These are phyloP conservation scores for Oxytropis ochrocephala DNA, from an alignment of 306 rosid genomes.

Conservation along the genomic window DNA sequence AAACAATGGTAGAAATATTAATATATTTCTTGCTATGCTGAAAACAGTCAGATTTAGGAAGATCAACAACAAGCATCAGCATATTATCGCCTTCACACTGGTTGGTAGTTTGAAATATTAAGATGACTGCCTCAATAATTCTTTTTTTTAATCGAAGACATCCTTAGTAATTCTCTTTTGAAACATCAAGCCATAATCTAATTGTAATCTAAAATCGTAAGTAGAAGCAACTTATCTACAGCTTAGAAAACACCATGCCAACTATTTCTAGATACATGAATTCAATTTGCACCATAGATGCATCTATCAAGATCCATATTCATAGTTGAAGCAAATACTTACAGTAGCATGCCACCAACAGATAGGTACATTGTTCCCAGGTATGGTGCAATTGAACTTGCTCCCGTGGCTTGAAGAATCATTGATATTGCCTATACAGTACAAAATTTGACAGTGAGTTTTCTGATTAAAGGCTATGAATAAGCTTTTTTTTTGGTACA, in stretches of 20 bases:
- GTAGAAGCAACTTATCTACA: background rate
- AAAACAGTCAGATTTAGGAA: background rate
- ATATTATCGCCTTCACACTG: background rate
- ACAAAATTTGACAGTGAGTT: constrained; percentile 3
- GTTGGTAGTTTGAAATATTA: background rate
- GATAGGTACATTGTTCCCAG: constrained; percentile 60
- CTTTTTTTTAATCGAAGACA: background rate
- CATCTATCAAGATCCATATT: constrained; percentile 11
- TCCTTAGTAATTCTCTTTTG: background rate
- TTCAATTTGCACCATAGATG: constrained; percentile 2
- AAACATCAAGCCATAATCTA: background rate
- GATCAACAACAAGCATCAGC: background rate
- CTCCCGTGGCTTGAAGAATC: constrained; percentile 71
- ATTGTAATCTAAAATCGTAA: background rate
- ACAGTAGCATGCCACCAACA: constrained; percentile 93
- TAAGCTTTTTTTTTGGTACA: no score
- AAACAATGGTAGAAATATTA: background rate
- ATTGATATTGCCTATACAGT: constrained; percentile 56
- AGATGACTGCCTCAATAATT: background rate
- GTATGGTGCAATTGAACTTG: constrained; percentile 45
- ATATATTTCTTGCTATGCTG: background rate
- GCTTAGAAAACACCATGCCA: background rate
- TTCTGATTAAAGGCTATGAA: background rate
- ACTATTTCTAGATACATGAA: background rate
- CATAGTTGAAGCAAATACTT: constrained; percentile 35